Base-by-base conservation (phyloP, 805 yeast species). In the Saturnispora zaruensis region DNA sequence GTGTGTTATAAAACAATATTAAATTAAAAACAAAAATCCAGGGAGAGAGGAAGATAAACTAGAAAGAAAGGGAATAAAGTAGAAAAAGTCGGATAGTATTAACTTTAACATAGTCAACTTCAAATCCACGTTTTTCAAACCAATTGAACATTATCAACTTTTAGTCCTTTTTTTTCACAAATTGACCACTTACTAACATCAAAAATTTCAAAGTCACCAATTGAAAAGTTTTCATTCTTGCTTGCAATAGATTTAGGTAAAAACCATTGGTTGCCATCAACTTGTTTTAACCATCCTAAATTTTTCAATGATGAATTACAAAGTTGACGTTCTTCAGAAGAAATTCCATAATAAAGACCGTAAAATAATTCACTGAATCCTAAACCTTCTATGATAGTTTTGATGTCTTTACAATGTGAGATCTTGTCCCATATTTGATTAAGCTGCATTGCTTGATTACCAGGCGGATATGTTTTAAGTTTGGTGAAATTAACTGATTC, bases 181-280 rank as follows among this genome's bases (percentile, higher is more conserved):
- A 71, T 63, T 16, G 66, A 64, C 78, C 78, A 74, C 46, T 66
- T 70, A 46, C 61, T 67, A 30, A 72, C 65, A 56, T 70, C 72
- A 55, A 74, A 74, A 13, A 72, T 61, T 52, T 67, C 71, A 58
- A 64, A 72, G 52, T 73, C 76, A 28, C 73, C 74, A 30, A 71
- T 55, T 53, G 70, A 74, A 53, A 64, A 71, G 18, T 57, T 59
- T 43, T 70, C 75, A 38, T 69, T 70, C 43, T 67, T 62, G 47
- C 67, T 69, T 16, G 13, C 6, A 6, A 68, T 62, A 18, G 71
- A 66, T 44, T 64, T 71, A 41, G 73, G 66, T 47, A 69, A 66
- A 51, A 64, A 68, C 75, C 75, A 71, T 20, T 45, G 20, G 13
- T 30, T 18, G 4, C 37, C 32, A 30, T 36, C 38, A 26, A 45